Evolutionary conservation across 441 rosid genomes (phyloP), one percentile per base, ranked within the genome.

Genomic region (Gossypium trilobum): DNA sequence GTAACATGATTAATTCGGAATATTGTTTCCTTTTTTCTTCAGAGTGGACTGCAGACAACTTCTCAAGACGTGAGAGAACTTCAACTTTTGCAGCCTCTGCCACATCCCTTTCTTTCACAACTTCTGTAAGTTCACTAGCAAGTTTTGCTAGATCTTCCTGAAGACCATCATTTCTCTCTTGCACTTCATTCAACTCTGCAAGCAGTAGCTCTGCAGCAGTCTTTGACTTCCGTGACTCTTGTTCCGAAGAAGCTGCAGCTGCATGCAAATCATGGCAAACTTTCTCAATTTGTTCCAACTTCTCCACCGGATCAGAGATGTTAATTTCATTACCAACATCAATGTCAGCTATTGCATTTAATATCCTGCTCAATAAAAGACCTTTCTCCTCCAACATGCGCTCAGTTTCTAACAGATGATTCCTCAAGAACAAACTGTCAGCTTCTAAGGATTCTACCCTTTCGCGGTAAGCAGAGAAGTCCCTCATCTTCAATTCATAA

Each of bases 151-250:
- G 79, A 78, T 90, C 95, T 81, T 91, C 99, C 82, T 90, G 99
- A 72, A 96, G 88, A 72, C 80, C 68, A 73, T 94, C 99, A 78
- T 96, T 93, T 86, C 97, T 94, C 81, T 92, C 98, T 82, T 94
- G 98, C 78, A 94, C 99, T 79, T 96, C 99, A 77, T 92, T 91
- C 81, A 94, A 82, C 82, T 96, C 99, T 1, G 97, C 95, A 81
- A 94, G 86, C 76, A 96, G 86, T 74, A 93, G 87, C 82, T 96
- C 96, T 46, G 99, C 92, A 25, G 98, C 98, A 81, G 91, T 87
- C 81, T 79, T 85, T 73, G 97, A 92, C 81, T 93, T 96, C 78
- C 74, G 87, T 6, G 90, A 87, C 71, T 93, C 95, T 78, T 86
- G 92, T 76, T 93, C 93, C 17, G 83, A 84, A 78, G 88, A 81